phyloP scores from a whole-genome alignment of 495 filamentous ascomycete genomes.

The Niebla homalea region DNA sequence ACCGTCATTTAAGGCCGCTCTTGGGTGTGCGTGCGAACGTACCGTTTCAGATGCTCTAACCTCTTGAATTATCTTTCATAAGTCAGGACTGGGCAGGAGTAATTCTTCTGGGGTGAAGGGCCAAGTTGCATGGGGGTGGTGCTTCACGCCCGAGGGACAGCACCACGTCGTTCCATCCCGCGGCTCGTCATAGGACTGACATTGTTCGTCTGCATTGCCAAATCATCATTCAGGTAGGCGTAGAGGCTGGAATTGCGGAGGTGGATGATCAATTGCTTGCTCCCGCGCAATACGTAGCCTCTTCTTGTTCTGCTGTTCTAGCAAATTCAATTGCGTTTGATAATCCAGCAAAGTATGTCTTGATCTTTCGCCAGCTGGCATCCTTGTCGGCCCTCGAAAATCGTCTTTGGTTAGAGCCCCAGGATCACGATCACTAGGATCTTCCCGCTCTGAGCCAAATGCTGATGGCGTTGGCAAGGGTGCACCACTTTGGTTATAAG shows the following conservation, averaged over 20 bases:
- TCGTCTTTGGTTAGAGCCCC: too few relatives aligned
- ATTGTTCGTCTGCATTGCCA: conserved; percentile 42
- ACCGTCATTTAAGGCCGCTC: conserved; percentile 99
- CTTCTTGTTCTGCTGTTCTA: conserved; percentile 95
- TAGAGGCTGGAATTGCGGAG: conserved; percentile 50
- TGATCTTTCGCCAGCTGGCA: conserved; percentile 38
- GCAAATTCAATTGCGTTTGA: conserved; percentile 92
- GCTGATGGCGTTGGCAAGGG: too few relatives aligned
- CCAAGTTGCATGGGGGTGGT: conserved; percentile 93
- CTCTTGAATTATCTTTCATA: conserved; percentile 97
- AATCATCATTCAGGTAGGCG: conserved; percentile 49
- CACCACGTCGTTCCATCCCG: conserved; percentile 51
- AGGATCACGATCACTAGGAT: too few relatives aligned
- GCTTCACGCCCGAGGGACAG: conserved; percentile 79
- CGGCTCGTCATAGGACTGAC: conserved; percentile 39
- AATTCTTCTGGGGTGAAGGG: conserved; percentile 92
- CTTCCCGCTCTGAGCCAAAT: too few relatives aligned
- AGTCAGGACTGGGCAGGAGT: conserved; percentile 96
- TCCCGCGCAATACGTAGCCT: conserved; percentile 90
- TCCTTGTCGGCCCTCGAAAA: too few relatives aligned
- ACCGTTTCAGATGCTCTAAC: conserved; percentile 97
- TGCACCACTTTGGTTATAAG: too few relatives aligned
- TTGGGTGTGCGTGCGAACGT: conserved; percentile 98
- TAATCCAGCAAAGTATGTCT: too few relatives aligned
- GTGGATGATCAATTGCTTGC: too few relatives aligned